Base-by-base conservation (phyloP, 805 yeast genomes). In the Barnettozyma botsteinii region DNA sequence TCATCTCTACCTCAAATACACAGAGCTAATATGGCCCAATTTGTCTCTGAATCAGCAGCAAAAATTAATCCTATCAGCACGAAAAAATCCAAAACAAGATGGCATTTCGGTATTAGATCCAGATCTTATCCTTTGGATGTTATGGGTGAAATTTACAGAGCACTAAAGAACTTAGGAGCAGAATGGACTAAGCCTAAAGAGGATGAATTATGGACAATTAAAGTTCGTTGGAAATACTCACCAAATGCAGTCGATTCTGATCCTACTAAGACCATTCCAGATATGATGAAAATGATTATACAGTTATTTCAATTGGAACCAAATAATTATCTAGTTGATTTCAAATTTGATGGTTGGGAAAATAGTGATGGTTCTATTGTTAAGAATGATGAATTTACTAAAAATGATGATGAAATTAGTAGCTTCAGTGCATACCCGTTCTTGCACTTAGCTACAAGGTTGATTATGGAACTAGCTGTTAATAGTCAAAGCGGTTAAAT, bases 71-170 rank as follows among this genome's bases (percentile, higher is more conserved):
- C 85, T 9, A 67, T 79, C 17, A 72, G 81, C 19, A 72, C 83
- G 34, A 88, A 91, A 61, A 87, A 86, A 60, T 84, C 91, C 46
- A 91, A 88, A 63, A 86, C 96, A 7, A 79, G 95, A 62, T 93
- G 98, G 98, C 98, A 93, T 68, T 93, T 93, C 58, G 98, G 98
- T 49, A 93, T 93, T 45, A 73, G 98, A 58, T 87, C 96, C 8
- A 73, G 97, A 54, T 86, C 96, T 1, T 93, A 93, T 59, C 98
- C 98, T 25, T 70, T 93, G 52, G 98, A 93, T 61, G 98, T 93
- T 4, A 93, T 93, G 98, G 96, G 97, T 21, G 98, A 93, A 60
- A 89, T 93, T 32, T 93, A 93, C 64, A 73, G 96, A 34, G 98
- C 98, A 1, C 70, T 93, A 57, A 85, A 85, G 63, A 87, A 85